Evolutionary conservation across 2,329 filamentous ascomycete genomes (phyloP).

Genomic region (Exserohilum rostratum): DNA sequence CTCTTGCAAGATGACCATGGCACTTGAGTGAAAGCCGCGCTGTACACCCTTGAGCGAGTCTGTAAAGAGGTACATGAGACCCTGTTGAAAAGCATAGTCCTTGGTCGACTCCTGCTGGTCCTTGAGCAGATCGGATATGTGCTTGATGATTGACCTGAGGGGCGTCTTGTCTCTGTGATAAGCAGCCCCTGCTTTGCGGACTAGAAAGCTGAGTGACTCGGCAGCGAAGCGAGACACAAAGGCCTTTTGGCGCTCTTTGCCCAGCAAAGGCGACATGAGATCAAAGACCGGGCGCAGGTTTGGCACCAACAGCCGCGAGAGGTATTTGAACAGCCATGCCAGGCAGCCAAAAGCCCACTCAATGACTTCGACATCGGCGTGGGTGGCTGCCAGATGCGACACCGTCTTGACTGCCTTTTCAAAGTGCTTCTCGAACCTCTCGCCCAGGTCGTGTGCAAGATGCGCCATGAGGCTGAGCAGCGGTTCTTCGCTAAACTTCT

Average conservation of each 20-base stretch:
- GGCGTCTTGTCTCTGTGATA: conserved; percentile 75
- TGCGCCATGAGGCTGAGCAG: conserved; percentile 86
- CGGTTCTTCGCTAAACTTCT: conserved; percentile 82
- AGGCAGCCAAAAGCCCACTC: conserved; percentile 97
- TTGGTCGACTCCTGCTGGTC: conserved; percentile 61
- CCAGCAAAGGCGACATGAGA: conserved; percentile 82
- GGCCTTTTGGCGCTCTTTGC: conserved; percentile 78
- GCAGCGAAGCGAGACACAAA: conserved; percentile 93
- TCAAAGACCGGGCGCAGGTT: conserved; percentile 85
- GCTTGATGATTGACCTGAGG: conserved; percentile 71
- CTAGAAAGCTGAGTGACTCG: conserved; percentile 90
- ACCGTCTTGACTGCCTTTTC: conserved; percentile 75
- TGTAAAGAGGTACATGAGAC: conserved; percentile 88
- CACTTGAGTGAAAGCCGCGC: conserved; percentile 63
- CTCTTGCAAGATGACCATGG: conserved; percentile 58
- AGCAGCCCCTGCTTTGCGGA: conserved; percentile 83
- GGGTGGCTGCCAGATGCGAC: conserved; percentile 75
- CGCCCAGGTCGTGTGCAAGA: conserved; percentile 91
- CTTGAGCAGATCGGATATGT: conserved; percentile 73
- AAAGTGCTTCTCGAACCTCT: conserved; percentile 88
- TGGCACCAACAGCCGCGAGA: conserved; percentile 83
- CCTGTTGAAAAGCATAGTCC: conserved; percentile 77
- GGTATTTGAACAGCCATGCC: conserved; percentile 96
- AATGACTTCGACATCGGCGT: conserved; percentile 83
- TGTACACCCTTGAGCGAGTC: conserved; percentile 75